Base-by-base conservation (phyloP, 495 filamentous ascomycete genomes). In the Cairneyella variabilis region DNA sequence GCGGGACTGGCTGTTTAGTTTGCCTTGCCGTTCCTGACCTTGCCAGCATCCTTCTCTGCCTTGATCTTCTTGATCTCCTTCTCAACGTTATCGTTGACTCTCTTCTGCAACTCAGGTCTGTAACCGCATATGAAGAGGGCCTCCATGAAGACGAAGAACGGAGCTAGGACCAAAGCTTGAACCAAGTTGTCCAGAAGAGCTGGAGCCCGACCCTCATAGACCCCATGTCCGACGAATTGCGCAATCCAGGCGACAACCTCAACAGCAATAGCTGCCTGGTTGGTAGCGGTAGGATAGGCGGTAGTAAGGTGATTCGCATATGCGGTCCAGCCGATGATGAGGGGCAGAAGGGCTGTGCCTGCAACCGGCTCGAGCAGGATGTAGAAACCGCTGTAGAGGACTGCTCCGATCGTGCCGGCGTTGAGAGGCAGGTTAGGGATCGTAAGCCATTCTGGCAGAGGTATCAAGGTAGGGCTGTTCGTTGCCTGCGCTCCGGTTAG, bases 91-190 rank as follows among this genome's bases (percentile, higher is more conserved):
- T 85, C 83, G 45, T 90, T 80, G 28, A 97, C 78, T 34, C 93
- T 78, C 43, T 78, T 75, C 71, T 89, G 88, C 63, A 98, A 71
- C 65, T 92, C 91, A 0, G 86, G 87, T 21, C 93, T 79, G 69
- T 97, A 98, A 5, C 93, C 93, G 48, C 92, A 83, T 62, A 76
- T 83, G 72, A 98, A 98, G 20, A 98, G 72, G 16, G 95, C 71
- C 74, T 98, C 92, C 65, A 98, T 85, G 88, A 92, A 98, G 26
- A 97, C 91, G 63, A 98, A 98, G 58, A 98, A 83, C n/a, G 93
- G 93, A 0, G 93, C 93, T n/a, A 97, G 77, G 54, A 98, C 85
- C 48, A 96, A 64, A 21, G 93, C 91, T 67, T 97, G 92, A 21
- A 91, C 76, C 28, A 97, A 68, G 63, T 96, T 97, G 69, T 97